Percentiles rank a stretch among this genome's conserved stretches.
These are phyloP conservation scores for Pleurotus tuoliensis DNA, from an alignment of 768 basidiomycete genomes.

Conservation along the genomic window DNA sequence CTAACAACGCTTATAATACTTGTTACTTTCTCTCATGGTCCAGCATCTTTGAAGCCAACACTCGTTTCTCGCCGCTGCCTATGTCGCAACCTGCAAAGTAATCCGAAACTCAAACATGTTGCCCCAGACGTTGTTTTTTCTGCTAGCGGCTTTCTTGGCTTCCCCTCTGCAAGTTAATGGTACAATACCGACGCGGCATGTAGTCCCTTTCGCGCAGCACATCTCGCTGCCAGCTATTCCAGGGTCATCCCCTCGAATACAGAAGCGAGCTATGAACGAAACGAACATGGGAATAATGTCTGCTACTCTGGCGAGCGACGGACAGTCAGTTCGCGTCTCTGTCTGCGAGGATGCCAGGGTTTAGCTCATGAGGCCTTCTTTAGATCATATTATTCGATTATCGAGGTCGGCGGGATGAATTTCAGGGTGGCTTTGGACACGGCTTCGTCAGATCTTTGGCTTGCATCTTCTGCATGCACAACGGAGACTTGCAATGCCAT, in stretches of 20 bases:
- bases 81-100: not conserved
- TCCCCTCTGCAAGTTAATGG: not conserved
- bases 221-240: not conserved
- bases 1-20: too few relatives aligned
- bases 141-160: not conserved
- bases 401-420: constrained; percentile 56
- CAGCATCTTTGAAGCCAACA: not conserved
- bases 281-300: not conserved
- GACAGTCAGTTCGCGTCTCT: constrained; percentile 3
- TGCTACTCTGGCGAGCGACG: not conserved
- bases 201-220: not conserved
- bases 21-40: too few relatives aligned
- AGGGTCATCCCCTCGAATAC: not conserved
- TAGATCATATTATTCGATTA: constrained; percentile 67
- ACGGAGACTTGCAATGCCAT: constrained; percentile 49
- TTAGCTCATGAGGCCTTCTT: not conserved
- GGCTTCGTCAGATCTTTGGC: constrained; percentile 70
- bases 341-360: not conserved
- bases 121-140: not conserved
- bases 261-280: constrained; percentile 4
- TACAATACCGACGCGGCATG: not conserved
- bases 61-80: not conserved
- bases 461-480: constrained; percentile 60
- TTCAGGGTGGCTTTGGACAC: constrained; percentile 75
- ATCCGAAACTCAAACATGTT: not conserved